Evolutionary conservation across 192 early-diverging fungal species (phyloP), one percentile per base, ranked within the genome.

Genomic region (Umbelopsis vinacea): DNA sequence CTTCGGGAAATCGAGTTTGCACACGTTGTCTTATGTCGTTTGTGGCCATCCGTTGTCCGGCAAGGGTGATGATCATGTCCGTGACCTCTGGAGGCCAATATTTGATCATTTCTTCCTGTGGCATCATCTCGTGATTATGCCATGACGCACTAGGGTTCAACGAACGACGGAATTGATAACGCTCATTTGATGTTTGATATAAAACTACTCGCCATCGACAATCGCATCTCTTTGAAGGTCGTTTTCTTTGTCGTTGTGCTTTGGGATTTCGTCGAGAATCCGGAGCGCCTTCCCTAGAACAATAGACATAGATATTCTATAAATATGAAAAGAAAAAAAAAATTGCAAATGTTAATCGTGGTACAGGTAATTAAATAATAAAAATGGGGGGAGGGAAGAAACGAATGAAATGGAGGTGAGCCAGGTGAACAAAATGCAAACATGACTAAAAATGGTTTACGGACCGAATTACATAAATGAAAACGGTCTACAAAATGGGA

Each of bases 141-240:
- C 74, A 70, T 71, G 72, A 74, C 8, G 80, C 78, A 6, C 79
- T 76, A 15, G 85, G 82, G 72, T 86, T 86, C 54, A 78, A 69
- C 38, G 85, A 83, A 74, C 82, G 78, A 15, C 81, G 69, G 38
- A 86, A 86, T 33, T 84, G 72, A 81, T 81, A 86, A 14, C 14
- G 19, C 29, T 67, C 71, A 15, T 79, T 67, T 37, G 80, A 76
- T 69, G 80, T 82, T 73, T 83, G 76, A 74, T 79, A 83, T n/a
- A 85, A 66, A 5, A 82, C 81, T 6, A 85, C 79, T 53, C 84
- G 77, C 84, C 84, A 85, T 73, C 82, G 80, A 71, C 83, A 85
- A 66, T 82, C 83, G 55, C 83, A 85, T 63, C 81, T 74, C 69
- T 78, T 76, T 11, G 81, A 82, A 0, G 80, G 48, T 67, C 83